Percentiles rank a stretch among this genome's conserved stretches.
phyloP scores from a whole-genome alignment of 1,284 basidiomycete species.

The Cronartium quercuum region DNA sequence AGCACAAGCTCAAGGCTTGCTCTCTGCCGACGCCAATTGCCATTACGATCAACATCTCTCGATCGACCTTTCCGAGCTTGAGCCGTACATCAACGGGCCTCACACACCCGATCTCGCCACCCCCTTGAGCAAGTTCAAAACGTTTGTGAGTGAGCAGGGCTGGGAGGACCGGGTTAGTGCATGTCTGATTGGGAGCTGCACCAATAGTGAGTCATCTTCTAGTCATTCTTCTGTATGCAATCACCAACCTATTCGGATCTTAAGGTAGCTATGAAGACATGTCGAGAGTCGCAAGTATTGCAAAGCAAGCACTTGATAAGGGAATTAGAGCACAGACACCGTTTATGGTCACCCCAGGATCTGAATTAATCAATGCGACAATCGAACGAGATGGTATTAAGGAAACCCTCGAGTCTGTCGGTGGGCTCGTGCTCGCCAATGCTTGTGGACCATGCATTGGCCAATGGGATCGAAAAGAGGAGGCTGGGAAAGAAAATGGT shows the following conservation, averaged over 20 bases:
- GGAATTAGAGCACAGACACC: constrained; percentile 79
- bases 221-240: background rate
- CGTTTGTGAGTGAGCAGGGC: constrained; percentile 70
- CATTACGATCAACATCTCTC: constrained; percentile 94
- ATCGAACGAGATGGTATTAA: constrained; percentile 92
- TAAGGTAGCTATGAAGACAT: constrained; percentile 52
- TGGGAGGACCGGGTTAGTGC: constrained; percentile 91
- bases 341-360: constrained; percentile 95
- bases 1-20: constrained; percentile 65
- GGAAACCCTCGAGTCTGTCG: constrained; percentile 70
- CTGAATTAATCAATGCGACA: constrained; percentile 94
- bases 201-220: constrained; percentile 56
- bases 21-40: constrained; percentile 77
- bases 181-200: constrained; percentile 91
- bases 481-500: constrained; percentile 87
- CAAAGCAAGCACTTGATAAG: constrained; percentile 76
- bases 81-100: constrained; percentile 93
- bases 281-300: constrained; percentile 83
- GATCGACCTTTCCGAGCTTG: constrained; percentile 84
- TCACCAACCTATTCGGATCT: background rate
- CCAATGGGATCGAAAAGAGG: constrained; percentile 93
- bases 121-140: constrained; percentile 82
- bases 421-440: constrained; percentile 88
- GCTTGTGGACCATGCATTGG: constrained; percentile 99
- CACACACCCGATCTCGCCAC: constrained; percentile 97